Evolutionary conservation across 371 early-diverging fungal species (phyloP).

Genomic region (Haplosporangium sp.): DNA sequence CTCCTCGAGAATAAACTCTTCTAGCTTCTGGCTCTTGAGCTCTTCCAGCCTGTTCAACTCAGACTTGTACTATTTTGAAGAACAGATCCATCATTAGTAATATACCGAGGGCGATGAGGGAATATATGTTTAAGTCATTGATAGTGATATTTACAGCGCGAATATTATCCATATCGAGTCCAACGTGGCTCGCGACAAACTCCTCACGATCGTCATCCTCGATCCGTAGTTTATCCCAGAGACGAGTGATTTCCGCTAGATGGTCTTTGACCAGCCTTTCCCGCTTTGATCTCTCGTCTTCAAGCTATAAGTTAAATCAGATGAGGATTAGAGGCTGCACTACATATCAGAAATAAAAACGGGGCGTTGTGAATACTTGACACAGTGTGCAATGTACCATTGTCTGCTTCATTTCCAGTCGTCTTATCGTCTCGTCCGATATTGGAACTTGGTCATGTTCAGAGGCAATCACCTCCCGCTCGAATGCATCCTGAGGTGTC

Average conservation of each 20-base stretch:
- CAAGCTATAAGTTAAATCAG: conserved; percentile 17
- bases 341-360: too few species aligned
- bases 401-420: conserved; percentile 30
- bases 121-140: background rate
- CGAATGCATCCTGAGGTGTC: conserved; percentile 33
- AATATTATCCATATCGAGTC: conserved; percentile 25
- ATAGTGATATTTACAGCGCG: conserved; percentile 24
- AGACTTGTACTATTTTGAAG: conserved; percentile 23
- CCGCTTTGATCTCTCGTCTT: conserved; percentile 35
- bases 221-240: conserved; percentile 46
- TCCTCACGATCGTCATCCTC: conserved; percentile 44
- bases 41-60: conserved; percentile 35
- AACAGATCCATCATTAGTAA: background rate
- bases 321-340: background rate
- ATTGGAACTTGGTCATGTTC: conserved; percentile 10
- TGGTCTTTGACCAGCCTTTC: conserved; percentile 34
- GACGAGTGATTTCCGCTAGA: conserved; percentile 16
- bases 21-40: conserved; percentile 25
- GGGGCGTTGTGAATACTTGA: background rate
- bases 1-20: conserved; percentile 41
- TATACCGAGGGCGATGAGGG: background rate
- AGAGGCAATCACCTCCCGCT: conserved; percentile 26
- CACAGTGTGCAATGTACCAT: conserved; percentile 14
- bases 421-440: conserved; percentile 36
- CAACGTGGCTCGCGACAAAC: conserved; percentile 25